Base-by-base conservation (phyloP, 371 early-diverging fungal species). In the Apophysomyces elegans region DNA sequence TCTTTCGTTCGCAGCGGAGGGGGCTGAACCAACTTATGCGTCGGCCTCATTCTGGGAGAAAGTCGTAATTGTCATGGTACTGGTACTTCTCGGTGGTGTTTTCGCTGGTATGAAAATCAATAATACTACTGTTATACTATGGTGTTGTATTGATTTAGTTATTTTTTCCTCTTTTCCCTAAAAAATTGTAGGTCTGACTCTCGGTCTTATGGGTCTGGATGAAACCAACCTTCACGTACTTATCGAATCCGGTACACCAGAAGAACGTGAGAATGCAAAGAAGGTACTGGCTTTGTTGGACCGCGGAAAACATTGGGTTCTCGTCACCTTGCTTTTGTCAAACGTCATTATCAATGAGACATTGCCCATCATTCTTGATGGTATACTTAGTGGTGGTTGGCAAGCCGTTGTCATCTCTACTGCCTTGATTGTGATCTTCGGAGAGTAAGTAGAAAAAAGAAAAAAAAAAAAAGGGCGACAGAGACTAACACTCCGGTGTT, bases 301-400 rank as follows among this genome's bases (percentile, higher is more conserved):
- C 60, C 87, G 90, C 43, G 90, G 93, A 70, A 87, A 89, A 57
- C 94, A 94, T 66, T 89, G 93, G 90, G 89, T 95, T 1, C 83
- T 95, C 5, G 95, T 95, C 4, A 96, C 98, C 1, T 76, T 98
- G 56, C 76, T 98, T 14, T 77, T 98, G 32, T 88, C 93, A 12
- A 98, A 97, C 78, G 95, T 95, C 11, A 83, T 98, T 41, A 88
- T 97, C 41, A 97, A 97, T 77, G 97, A 97, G 74, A 93, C 97
- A 2, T 78, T 98, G 64, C 99, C 99, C 4, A 94, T 98, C 56
- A 87, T 98, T 71, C 76, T 95, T 63, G 95, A 96, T 66, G 83
- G 86, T 35, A 84, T 93, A 0, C 77, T 92, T 5, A 92, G 92
- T 54, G 92, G 91, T 46, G 90, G 92, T 36, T 90, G 95, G 62